A percentile compares a stretch with the other conserved stretches of the same genome.
phyloP scores from a whole-genome alignment of 2,329 filamentous ascomycete genomes.

The Ceratocystis eucalypticola region DNA sequence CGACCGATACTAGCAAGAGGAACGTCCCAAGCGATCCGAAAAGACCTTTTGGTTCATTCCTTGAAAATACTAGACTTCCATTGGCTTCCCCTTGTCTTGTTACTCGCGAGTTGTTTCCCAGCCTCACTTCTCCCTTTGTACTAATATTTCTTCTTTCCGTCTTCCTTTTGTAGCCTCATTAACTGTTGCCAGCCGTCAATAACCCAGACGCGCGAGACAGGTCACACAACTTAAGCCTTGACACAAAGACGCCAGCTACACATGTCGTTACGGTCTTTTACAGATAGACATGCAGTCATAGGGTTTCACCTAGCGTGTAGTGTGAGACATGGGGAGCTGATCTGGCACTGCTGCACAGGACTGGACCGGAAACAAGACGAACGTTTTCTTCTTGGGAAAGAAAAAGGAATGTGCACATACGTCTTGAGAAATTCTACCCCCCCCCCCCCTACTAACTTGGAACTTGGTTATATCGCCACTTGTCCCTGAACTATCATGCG shows the following conservation, averaged over 20 bases:
- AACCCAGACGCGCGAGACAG: neutral
- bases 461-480: neutral
- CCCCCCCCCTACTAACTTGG: too few species aligned
- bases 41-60: neutral
- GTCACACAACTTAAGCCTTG: neutral
- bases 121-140: neutral
- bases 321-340: neutral
- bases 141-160: neutral
- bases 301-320: neutral
- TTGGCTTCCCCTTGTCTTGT: slow-evolving; percentile 8
- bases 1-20: neutral
- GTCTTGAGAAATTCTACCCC: too few species aligned
- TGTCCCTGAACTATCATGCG: neutral
- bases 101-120: neutral
- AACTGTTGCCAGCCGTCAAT: neutral
- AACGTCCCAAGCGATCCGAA: neutral
- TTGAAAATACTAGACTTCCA: neutral
- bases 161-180: neutral
- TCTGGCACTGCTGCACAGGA: neutral
- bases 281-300: neutral
- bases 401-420: too few species aligned
- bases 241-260: neutral
- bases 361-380: neutral
- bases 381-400: neutral
- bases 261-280: neutral